Base-by-base conservation (phyloP, 2,329 filamentous ascomycete species). In the Aulographum hederae region DNA sequence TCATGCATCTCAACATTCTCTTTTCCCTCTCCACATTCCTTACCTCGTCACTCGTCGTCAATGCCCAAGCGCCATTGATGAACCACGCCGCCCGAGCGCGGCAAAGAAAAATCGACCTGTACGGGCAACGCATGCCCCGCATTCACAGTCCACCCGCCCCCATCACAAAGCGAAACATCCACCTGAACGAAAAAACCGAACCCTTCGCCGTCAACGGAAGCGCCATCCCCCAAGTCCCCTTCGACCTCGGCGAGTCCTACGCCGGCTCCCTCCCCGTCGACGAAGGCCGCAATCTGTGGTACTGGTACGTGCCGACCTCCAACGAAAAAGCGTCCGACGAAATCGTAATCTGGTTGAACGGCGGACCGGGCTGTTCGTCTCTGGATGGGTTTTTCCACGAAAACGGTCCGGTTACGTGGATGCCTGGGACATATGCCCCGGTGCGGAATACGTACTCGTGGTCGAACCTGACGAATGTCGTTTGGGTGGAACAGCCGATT, bases 131-230 rank as follows among this genome's bases (percentile, higher is more conserved):
- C n/a, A n/a, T n/a, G n/a, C n/a, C n/a, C n/a, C n/a, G n/a, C n/a
- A n/a, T n/a, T n/a, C n/a, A n/a, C n/a, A n/a, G n/a, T n/a, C n/a
- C n/a, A n/a, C n/a, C 21, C 21, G n/a, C 21, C n/a, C n/a, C 21
- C 21, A 25, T 8, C 8, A 8, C 21, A 25, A n/a, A 25, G 21
- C 21, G 8, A 25, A 8, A 25, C 21, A 8, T 8, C 21, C n/a
- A 25, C 21, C n/a, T 25, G 21, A 25, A 8, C 21, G n/a, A 25
- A 8, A 25, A 25, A n/a, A 25, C 21, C 21, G 8, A 25, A n/a
- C 21, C 8, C n/a, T 78, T 72, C 38, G 64, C 61, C 15, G 69
- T 79, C 26, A 66, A 81, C 41, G 70, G 76, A 2, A 63, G 59
- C 3, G 35, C 32, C 8, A 41, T 53, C 12, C 50, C 50, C 3